Evolutionary conservation across 495 filamentous ascomycete species (phyloP).

Genomic region (Penicillium cataractarum): DNA sequence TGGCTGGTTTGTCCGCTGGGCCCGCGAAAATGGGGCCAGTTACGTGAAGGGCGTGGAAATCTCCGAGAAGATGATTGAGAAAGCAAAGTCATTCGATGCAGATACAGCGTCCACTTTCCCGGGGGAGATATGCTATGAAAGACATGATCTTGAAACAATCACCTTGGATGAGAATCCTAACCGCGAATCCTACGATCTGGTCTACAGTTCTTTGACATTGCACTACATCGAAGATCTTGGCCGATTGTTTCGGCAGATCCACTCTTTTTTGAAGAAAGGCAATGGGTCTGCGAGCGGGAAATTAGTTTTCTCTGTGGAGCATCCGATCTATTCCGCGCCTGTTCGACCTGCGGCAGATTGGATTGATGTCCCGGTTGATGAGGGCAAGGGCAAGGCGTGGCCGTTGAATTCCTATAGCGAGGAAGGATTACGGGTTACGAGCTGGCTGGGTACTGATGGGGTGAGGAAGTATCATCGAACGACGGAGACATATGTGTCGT

Average conservation of each 20-base stretch:
- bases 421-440: conserved; percentile 25
- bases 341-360: conserved; percentile 19
- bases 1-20: conserved; percentile 32
- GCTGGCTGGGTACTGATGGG: conserved; percentile 26
- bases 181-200: conserved; percentile 18
- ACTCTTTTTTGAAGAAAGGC: conserved; percentile 11
- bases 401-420: conserved; percentile 28
- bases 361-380: conserved; percentile 7
- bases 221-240: conserved; percentile 28
- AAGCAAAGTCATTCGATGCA: conserved; percentile 21
- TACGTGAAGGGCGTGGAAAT: conserved; percentile 23
- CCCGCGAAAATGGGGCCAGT: conserved; percentile 17
- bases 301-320: conserved; percentile 29
- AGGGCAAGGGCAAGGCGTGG: conserved; percentile 16
- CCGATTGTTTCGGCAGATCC: conserved; percentile 18
- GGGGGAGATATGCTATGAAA: conserved; percentile 1
- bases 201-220: conserved; percentile 30
- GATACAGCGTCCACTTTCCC: background rate
- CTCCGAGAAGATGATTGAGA: conserved; percentile 27
- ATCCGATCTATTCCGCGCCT: conserved; percentile 27
- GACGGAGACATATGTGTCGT: conserved; percentile 26
- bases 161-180: background rate
- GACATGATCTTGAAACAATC: conserved; percentile 9
- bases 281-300: conserved; percentile 2
- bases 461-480: conserved; percentile 35